Conservation (phyloP, 2,329 filamentous ascomycete species). For the Diaporthe vexans region DNA sequence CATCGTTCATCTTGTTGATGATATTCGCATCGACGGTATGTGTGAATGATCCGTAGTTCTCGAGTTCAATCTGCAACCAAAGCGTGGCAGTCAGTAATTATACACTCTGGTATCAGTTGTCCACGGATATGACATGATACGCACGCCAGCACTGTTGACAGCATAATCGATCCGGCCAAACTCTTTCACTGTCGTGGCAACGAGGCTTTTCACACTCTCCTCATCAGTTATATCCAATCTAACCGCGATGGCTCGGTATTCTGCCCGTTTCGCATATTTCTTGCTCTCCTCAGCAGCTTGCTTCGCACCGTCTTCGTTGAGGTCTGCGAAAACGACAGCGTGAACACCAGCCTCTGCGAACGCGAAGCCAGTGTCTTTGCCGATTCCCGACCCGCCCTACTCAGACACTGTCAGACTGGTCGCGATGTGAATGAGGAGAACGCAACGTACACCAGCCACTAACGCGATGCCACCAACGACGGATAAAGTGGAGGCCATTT, state of each 20-base stretch:
- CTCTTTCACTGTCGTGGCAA: neutral
- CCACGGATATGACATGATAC: neutral
- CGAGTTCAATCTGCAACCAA: constrained; percentile 15
- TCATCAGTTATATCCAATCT: constrained; percentile 11
- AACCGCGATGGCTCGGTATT: neutral
- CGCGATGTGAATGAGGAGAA: neutral
- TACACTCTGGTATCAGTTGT: neutral
- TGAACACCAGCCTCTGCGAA: constrained; percentile 31
- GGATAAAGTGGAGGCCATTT: constrained; percentile 8
- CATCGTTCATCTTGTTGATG: neutral
- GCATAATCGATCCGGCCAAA: constrained; percentile 31
- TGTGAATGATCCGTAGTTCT: neutral
- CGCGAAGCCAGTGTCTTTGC: constrained; percentile 26
- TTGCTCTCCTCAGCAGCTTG: constrained; percentile 32
- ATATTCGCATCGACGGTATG: neutral
- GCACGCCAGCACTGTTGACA: constrained; percentile 35
- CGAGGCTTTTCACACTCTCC: constrained; percentile 1
- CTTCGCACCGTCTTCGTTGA: constrained; percentile 29
- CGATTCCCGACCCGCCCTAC: constrained; percentile 34
- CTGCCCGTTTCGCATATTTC: neutral
- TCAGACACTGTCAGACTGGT: neutral
- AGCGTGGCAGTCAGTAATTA: neutral
- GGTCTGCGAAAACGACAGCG: constrained; percentile 33
- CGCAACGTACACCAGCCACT: constrained; percentile 15
- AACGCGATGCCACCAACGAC: constrained; percentile 25